A percentile compares a stretch with the other conserved stretches of the same genome.
These are phyloP conservation scores for Kwoniella bestiolae DNA, from an alignment of 768 basidiomycete genomes.

Conservation along the genomic window DNA sequence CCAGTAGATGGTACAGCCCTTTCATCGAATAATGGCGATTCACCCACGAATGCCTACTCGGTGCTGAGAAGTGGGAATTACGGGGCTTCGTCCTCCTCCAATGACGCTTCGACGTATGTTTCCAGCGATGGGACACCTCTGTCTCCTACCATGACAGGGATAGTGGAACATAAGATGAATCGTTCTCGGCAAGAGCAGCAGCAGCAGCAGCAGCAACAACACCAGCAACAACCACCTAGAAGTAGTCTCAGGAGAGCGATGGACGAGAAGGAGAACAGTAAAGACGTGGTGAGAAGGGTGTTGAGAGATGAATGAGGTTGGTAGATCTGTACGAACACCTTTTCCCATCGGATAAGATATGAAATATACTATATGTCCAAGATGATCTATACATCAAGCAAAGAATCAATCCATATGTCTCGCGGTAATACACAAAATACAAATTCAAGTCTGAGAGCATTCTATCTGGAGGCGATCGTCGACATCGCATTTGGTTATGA, in stretches of 20 bases:
- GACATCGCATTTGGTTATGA: too few species aligned
- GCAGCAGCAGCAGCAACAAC: not conserved
- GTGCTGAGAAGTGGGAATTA: too few species aligned
- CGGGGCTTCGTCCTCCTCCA: not conserved
- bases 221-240: not conserved
- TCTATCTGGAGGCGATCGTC: too few species aligned
- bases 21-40: too few species aligned
- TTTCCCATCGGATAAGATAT: too few species aligned
- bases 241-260: constrained; percentile 1
- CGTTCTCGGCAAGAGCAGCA: not conserved
- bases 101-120: not conserved
- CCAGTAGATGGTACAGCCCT: not conserved
- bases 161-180: not conserved
- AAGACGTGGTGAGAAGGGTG: constrained; percentile 16
- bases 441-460: too few species aligned
- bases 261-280: constrained; percentile 21
- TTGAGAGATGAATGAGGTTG: constrained; percentile 1
- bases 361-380: too few species aligned
- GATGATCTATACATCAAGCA: too few species aligned
- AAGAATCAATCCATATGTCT: too few species aligned
- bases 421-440: too few species aligned
- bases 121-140: not conserved
- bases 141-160: not conserved
- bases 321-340: too few species aligned
- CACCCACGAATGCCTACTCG: too few species aligned